phyloP scores from a whole-genome alignment of 1,284 basidiomycete species.

The Peniophora sp. region DNA sequence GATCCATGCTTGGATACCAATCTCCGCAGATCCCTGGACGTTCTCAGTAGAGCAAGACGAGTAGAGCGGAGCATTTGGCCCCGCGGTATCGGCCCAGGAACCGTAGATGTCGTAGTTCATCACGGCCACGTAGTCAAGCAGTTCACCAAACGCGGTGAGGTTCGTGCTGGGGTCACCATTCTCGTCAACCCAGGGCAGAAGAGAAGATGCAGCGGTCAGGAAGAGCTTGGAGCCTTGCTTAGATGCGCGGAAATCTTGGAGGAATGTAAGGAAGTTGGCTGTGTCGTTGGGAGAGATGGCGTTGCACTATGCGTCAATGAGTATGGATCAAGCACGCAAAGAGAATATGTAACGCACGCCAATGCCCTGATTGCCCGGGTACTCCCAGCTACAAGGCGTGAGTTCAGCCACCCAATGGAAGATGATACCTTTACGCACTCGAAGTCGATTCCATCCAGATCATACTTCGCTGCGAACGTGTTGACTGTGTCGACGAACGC shows the following conservation, averaged over 20 bases:
- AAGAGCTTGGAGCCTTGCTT: slow-evolving; percentile 45
- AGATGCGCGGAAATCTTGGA: slow-evolving; percentile 55
- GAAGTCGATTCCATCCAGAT: slow-evolving; percentile 70
- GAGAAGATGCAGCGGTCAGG: slow-evolving; percentile 64
- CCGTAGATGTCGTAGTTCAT: slow-evolving; percentile 85
- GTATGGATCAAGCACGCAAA: too few relatives aligned
- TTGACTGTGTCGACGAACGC: slow-evolving; percentile 58
- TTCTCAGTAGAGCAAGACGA: slow-evolving; percentile 60
- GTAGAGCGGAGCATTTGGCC: slow-evolving; percentile 76
- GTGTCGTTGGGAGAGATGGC: slow-evolving; percentile 51
- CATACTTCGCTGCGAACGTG: slow-evolving; percentile 44
- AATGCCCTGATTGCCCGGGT: slow-evolving; percentile 58
- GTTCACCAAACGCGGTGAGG: slow-evolving; percentile 56
- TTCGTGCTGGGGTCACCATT: slow-evolving; percentile 51
- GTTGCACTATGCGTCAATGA: slow-evolving; percentile 38
- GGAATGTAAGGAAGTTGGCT: slow-evolving; percentile 60
- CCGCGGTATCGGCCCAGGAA: slow-evolving; percentile 38
- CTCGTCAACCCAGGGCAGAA: slow-evolving; percentile 53
- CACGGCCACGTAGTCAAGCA: slow-evolving; percentile 71
- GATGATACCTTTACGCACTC: slow-evolving; percentile 29
- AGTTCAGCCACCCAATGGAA: not conserved
- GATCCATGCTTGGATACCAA: slow-evolving; percentile 66
- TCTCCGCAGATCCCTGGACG: slow-evolving; percentile 66
- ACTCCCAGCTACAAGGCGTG: slow-evolving; percentile 69
- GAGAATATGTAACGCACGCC: slow-evolving; percentile 18